Base-by-base conservation (phyloP, 768 basidiomycete species). In the Xerocomellus dryophilus region DNA sequence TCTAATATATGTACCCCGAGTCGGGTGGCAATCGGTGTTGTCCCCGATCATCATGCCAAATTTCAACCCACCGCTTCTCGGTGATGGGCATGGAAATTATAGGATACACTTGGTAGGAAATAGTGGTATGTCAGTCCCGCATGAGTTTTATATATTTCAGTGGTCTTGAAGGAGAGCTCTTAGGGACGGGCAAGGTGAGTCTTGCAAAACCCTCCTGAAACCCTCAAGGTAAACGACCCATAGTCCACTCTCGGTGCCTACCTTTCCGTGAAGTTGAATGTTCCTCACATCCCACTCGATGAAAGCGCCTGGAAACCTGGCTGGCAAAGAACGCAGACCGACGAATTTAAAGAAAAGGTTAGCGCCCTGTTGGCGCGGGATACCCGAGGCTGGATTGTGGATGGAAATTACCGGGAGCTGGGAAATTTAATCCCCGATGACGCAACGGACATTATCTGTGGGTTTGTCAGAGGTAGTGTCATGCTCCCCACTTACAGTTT, bases 401-500 rank as follows among this genome's bases (percentile, higher is more conserved):
- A 85, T 39, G 83, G 83, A 5, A 67, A 75, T 46, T 84, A 77
- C 58, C 31, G 17, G 36, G 36, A 9, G 0, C 57, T 73, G 14
- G 76, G 71, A 1, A 56, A 53, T 3, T 51, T 80, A 2, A 64
- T 79, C 6, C 57, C 65, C 0, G 69, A 76, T 4, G 63, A 63
- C 20, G 67, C 76, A 14, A 83, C 82, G 5, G 81, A 84, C 61
- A 61, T 80, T 9, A 75, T 84, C 20, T 84, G 83, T 84, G 53
- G 43, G 76, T 69, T n/a, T 29, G 35, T 18, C 48, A 15, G 34
- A 25, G 9, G 42, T 36, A 2, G 35, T 20, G 11, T 18, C 15
- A 34, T 36, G 18, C 23, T 42, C 18, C 7, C 12, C 31, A 21
- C 41, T 50, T 20, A 61, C 43, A 20, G 7, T 14, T 25, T 5